Evolutionary conservation across 495 filamentous ascomycete species (phyloP).

Genomic region (Penicillium egyptiacum): DNA sequence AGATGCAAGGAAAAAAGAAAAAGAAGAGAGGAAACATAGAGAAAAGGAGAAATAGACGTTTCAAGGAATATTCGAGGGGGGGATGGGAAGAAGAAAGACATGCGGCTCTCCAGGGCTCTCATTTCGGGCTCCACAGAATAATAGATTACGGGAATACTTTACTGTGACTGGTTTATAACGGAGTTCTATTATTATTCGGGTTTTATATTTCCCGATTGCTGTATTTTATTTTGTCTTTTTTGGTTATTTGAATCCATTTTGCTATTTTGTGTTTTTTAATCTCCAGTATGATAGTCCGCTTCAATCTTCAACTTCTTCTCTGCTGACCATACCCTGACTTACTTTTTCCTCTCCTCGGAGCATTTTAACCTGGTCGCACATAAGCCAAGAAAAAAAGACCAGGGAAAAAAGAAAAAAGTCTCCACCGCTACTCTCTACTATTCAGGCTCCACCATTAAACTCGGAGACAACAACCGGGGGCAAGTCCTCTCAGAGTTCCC

Average conservation of each 20-base stretch:
- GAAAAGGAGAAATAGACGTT: conserved; percentile 11
- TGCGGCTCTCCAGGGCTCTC: conserved; percentile 5
- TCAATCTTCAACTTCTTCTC: neutral
- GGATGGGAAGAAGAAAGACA: neutral
- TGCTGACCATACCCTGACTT: neutral
- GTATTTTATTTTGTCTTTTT: neutral
- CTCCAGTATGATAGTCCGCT: too few relatives aligned
- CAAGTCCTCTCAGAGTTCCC: conserved; percentile 4
- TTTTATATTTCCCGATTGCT: neutral
- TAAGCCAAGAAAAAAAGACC: conserved; percentile 6
- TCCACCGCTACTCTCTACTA: conserved; percentile 10
- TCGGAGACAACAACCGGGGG: conserved; percentile 24
- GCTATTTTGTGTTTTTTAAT: too few relatives aligned
- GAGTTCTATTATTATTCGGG: neutral
- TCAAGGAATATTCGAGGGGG: conserved; percentile 5
- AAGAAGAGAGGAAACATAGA: neutral
- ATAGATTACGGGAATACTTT: neutral
- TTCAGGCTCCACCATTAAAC: conserved; percentile 21
- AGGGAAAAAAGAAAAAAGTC: neutral
- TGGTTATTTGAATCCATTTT: neutral
- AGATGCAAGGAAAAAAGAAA: conserved; percentile 1
- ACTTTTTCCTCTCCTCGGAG: conserved; percentile 2
- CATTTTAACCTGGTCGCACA: conserved; percentile 15
- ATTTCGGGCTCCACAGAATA: neutral
- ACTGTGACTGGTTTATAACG: neutral